Conservation (phyloP, 768 basidiomycete species). For the Tylopilus balloui region DNA sequence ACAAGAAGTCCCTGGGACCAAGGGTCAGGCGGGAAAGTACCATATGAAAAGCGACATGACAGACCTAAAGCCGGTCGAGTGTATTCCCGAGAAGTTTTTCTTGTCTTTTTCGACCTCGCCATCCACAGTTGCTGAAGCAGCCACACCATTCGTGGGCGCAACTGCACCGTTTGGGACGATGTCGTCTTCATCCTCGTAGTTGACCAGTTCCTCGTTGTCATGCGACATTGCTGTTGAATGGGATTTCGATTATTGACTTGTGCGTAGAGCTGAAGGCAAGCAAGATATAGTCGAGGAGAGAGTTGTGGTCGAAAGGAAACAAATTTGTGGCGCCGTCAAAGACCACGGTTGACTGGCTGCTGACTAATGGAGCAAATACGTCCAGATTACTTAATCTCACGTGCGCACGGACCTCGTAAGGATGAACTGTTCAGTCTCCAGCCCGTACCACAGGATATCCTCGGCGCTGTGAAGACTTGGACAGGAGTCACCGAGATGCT, state of each 20-base stretch:
- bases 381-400: slow-evolving; percentile 15
- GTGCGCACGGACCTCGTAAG: slow-evolving; percentile 28
- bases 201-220: slow-evolving; percentile 90
- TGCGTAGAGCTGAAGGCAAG: slow-evolving; percentile 25
- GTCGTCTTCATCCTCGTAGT: slow-evolving; percentile 91
- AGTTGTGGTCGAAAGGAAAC: slow-evolving; percentile 19
- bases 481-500: slow-evolving; percentile 4
- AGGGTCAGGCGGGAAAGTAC: slow-evolving; percentile 1
- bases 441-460: not conserved
- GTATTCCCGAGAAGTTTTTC: slow-evolving; percentile 99
- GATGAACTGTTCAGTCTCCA: not conserved
- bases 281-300: slow-evolving; percentile 13
- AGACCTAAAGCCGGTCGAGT: slow-evolving; percentile 98
- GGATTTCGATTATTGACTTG: slow-evolving; percentile 24
- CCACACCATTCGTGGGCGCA: slow-evolving; percentile 46
- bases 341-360: slow-evolving; percentile 8
- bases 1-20: slow-evolving; percentile 79
- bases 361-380: slow-evolving; percentile 23
- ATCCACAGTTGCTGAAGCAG: slow-evolving; percentile 41
- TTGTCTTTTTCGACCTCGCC: slow-evolving; percentile 73
- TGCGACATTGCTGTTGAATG: slow-evolving; percentile 53
- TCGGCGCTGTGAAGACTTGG: not conserved
- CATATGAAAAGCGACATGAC: slow-evolving; percentile 23
- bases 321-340: slow-evolving; percentile 24
- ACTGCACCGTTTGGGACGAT: slow-evolving; percentile 57